Base-by-base conservation (phyloP, 2,329 filamentous ascomycete genomes). In the Amauroascus niger region DNA sequence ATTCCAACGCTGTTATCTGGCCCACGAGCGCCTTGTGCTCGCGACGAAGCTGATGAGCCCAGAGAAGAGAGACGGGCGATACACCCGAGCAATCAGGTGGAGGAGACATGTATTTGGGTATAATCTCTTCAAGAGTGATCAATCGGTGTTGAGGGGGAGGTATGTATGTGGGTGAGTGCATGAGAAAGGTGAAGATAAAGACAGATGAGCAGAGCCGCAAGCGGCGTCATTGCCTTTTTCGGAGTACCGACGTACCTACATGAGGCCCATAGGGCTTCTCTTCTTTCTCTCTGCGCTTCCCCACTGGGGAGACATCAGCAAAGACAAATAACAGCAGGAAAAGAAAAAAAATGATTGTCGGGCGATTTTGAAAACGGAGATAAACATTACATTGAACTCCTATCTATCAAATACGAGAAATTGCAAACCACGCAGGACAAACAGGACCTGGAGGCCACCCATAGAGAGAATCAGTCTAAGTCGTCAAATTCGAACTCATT, bases 31-130 rank as follows among this genome's bases (percentile, higher is more conserved):
- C 61, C 41, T 64, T 60, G 55, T 70, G 65, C 54, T 69, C 66
- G 18, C 67, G 67, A 16, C 65, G 67, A n/a, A 71, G 61, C 50
- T 71, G 63, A 57, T 70, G 64, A 5, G 65, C 67, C 69, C 68
- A 71, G 49, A 71, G 67, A 20, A 71, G 60, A 6, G 65, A 60
- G 13, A 41, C 37, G 2, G 54, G 59, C 24, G 14, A 61, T 24
- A 53, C 18, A 8, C 20, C 18, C 8, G 48, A 1, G 30, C n/a
- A 18, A 16, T 52, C 32, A 39, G 20, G n/a, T 3, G 18, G 28
- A 54, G 26, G 24, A 7, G 40, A 28, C 52, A 51, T 51, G 3
- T 26, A 32, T 6, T 32, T 32, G 28, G 6, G 28, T 11, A 11
- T 6, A 32, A n/a, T n/a, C 13, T 11, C 33, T 13, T 35, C 14